A percentile compares a stretch with the other conserved stretches of the same genome.
Conservation (phyloP, 2,329 filamentous ascomycete genomes). For the Sporothrix protearum region DNA sequence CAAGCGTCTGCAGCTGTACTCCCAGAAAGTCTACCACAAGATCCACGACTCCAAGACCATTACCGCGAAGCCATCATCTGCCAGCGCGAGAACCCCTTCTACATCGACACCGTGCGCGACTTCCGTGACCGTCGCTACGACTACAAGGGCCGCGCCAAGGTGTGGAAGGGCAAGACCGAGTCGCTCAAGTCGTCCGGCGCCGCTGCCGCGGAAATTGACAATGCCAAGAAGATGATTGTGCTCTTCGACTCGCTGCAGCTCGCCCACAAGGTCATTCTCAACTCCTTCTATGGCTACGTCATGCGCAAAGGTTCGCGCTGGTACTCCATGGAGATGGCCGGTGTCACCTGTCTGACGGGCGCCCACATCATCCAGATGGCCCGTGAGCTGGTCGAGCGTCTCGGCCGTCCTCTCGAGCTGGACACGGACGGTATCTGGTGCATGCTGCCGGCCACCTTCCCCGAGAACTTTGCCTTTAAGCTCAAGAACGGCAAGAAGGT, state of each 20-base stretch:
- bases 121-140: slow-evolving; percentile 97
- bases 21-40: slow-evolving; percentile 99
- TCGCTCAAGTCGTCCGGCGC: slow-evolving; percentile 80
- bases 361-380: slow-evolving; percentile 97
- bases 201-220: slow-evolving; percentile 71
- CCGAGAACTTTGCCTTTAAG: slow-evolving; percentile 93
- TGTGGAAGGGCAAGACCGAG: slow-evolving; percentile 97
- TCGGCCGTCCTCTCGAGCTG: slow-evolving; percentile 86
- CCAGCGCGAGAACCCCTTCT: slow-evolving; percentile 96
- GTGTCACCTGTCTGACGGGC: slow-evolving; percentile 93
- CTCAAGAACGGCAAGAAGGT: slow-evolving; percentile 95
- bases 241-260: slow-evolving; percentile 93
- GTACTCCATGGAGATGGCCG: slow-evolving; percentile 99
- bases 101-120: slow-evolving; percentile 91
- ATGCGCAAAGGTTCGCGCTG: slow-evolving; percentile 98
- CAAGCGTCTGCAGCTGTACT: slow-evolving; percentile 87
- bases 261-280: slow-evolving; percentile 97
- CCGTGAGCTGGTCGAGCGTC: slow-evolving; percentile 84
- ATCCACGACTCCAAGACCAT: slow-evolving; percentile 94
- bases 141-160: slow-evolving; percentile 96
- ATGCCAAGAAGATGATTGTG: slow-evolving; percentile 98
- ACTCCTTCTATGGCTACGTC: slow-evolving; percentile 98
- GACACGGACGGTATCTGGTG: slow-evolving; percentile 99
- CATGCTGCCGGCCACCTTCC: slow-evolving; percentile 93
- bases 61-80: slow-evolving; percentile 96